Conservation (phyloP, 768 basidiomycete species). For the Stropharia rugosoannulata region DNA sequence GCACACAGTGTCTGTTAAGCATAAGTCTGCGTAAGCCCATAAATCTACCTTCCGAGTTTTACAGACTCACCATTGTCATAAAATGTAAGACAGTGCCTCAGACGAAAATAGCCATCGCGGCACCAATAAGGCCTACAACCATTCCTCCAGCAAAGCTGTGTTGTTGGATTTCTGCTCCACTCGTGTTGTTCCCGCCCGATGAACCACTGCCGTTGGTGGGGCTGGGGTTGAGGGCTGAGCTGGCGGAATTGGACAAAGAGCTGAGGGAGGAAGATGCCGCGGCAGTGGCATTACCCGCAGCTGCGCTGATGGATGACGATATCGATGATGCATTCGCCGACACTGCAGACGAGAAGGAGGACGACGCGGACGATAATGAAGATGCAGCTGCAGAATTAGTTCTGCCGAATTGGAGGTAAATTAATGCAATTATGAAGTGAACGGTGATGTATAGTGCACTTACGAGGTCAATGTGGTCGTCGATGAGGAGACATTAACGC, state of each 20-base stretch:
- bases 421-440: background rate
- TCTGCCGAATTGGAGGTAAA: background rate
- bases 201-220: background rate
- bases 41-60: no score
- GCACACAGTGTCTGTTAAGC: no score
- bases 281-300: background rate
- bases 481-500: background rate
- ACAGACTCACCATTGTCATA: no score
- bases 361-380: background rate
- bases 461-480: background rate
- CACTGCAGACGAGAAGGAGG: slow-evolving; percentile 1
- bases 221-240: background rate
- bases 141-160: background rate
- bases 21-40: no score
- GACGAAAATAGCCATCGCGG: background rate
- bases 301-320: background rate
- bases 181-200: background rate
- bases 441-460: background rate
- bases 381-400: background rate
- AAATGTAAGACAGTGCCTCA: background rate
- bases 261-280: background rate
- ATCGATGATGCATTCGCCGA: background rate
- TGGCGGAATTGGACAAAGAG: background rate
- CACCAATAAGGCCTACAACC: background rate
- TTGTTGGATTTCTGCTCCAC: background rate